Evolutionary conservation across 495 filamentous ascomycete species (phyloP).

Genomic region (Hyaloscypha hepaticicola): DNA sequence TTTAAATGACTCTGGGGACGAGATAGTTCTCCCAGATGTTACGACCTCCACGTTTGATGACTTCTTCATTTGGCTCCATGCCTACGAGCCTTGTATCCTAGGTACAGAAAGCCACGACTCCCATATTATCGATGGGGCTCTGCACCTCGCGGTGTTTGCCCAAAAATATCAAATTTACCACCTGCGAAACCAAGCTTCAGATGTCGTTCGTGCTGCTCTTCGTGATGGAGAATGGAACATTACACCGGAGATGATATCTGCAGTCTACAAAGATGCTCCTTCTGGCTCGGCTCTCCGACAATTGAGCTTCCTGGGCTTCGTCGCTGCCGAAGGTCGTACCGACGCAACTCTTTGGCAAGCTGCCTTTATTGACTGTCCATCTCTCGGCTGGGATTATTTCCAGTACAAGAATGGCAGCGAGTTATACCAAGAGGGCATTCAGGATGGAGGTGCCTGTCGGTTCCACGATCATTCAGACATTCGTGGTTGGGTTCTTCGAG

Average conservation of each 20-base stretch:
- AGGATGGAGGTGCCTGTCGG: background rate
- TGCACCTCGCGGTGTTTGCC: conserved; percentile 7
- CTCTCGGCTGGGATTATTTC: conserved; percentile 10
- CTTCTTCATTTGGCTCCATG: conserved; percentile 13
- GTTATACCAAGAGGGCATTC: background rate
- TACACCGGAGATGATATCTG: conserved; percentile 4
- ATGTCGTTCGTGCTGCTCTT: background rate
- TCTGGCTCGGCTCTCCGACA: conserved; percentile 1
- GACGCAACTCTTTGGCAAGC: background rate
- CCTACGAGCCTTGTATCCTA: conserved; percentile 1
- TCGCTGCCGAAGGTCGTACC: background rate
- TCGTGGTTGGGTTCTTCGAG: background rate
- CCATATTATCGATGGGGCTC: background rate
- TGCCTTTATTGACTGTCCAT: background rate
- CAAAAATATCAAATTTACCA: conserved; percentile 11
- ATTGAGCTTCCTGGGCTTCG: conserved; percentile 4
- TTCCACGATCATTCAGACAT: conserved; percentile 11
- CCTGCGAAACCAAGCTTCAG: conserved; percentile 3
- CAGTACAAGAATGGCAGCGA: background rate
- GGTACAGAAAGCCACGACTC: background rate
- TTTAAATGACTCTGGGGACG: background rate
- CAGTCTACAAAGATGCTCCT: conserved; percentile 6
- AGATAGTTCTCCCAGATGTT: conserved; percentile 3
- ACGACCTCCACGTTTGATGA: conserved; percentile 7
- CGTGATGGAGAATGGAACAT: background rate